Percentiles rank a stretch among this genome's conserved stretches.
Evolutionary conservation across 106 monocot genomes (phyloP).

Genomic region (Narthecium ossifragum): DNA sequence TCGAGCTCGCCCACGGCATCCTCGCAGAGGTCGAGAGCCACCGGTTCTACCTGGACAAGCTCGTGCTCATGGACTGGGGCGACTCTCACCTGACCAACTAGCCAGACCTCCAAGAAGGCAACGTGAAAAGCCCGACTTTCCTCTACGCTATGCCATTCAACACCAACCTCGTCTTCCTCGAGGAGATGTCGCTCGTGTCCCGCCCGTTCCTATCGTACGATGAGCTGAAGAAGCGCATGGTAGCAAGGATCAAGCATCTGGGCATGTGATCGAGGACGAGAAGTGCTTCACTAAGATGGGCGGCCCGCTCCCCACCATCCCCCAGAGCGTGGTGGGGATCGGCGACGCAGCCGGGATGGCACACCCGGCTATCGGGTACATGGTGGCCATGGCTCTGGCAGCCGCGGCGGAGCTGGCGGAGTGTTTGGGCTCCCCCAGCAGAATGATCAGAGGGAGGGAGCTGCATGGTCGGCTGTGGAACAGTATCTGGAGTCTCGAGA

Average conservation of each 20-base stretch:
- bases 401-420: constrained; percentile 13
- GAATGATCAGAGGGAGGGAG: constrained; percentile 23
- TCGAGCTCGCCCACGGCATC: constrained; percentile 34
- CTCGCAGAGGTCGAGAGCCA: constrained; percentile 29
- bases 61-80: constrained; percentile 34
- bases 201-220: constrained; percentile 13
- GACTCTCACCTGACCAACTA: constrained; percentile 27
- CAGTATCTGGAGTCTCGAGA: constrained; percentile 19
- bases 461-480: constrained; percentile 17
- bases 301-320: constrained; percentile 17
- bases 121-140: constrained; percentile 19
- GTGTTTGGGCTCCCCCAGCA: constrained; percentile 22
- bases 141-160: constrained; percentile 29
- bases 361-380: constrained; percentile 28
- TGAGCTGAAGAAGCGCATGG: constrained; percentile 30
- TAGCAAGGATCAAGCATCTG: constrained; percentile 22
- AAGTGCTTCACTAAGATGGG: constrained; percentile 34
- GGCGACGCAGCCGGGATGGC: constrained; percentile 16
- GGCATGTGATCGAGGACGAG: constrained; percentile 34
- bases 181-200: constrained; percentile 28
- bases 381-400: constrained; percentile 17
- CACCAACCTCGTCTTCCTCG: constrained; percentile 17
- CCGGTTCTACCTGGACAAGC: constrained; percentile 19
- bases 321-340: constrained; percentile 17
- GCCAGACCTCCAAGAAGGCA: constrained; percentile 12